Evolutionary conservation across 148 eudicot species (phyloP), one percentile per base, ranked within the genome.

Genomic region (Chenopodium album): DNA sequence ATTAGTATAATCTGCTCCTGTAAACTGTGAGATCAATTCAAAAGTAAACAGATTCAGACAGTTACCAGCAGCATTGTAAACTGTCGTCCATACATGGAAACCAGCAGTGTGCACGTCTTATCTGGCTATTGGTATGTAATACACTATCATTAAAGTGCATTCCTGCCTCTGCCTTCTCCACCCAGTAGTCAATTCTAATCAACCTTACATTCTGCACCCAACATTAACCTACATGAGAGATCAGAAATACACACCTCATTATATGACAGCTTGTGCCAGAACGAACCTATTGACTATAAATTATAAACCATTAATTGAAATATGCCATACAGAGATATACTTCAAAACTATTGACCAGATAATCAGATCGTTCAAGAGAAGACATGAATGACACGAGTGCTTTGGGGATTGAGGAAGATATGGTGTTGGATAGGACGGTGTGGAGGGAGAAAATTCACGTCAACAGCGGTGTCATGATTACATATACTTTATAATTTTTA

Each of bases 31-130:
- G 22, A 71, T 71, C 73, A 73, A 73, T 28, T 60, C 54, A 81
- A 74, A 73, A 82, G 50, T 13, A 63, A 44, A 70, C 20, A 78
- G 47, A 72, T 75, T 76, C 76, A 67, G 73, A 65, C 50, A 84
- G 79, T 76, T 91, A 97, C 99, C 99, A 88, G 94, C 99, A 97
- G 78, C 90, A 87, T 84, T 97, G 98, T 79, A 88, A 87, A 85
- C 83, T 85, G 68, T 94, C 95, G 79, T 97, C 99, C 92, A 97
- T 89, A 85, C 98, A 94, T 73, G 99, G 99, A 84, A 97, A 97
- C 99, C 99, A 97, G 88, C 99, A 94, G 81, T 95, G 92, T 75
- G 99, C 95, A 82, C 99, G 98, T 64, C 99, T 86, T 79, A 94
- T 90, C 91, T 97, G 99, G 85, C 86, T 97, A 87, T 94, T 88